Base-by-base conservation (phyloP, 306 rosid species). In the Glycine latifolia region DNA sequence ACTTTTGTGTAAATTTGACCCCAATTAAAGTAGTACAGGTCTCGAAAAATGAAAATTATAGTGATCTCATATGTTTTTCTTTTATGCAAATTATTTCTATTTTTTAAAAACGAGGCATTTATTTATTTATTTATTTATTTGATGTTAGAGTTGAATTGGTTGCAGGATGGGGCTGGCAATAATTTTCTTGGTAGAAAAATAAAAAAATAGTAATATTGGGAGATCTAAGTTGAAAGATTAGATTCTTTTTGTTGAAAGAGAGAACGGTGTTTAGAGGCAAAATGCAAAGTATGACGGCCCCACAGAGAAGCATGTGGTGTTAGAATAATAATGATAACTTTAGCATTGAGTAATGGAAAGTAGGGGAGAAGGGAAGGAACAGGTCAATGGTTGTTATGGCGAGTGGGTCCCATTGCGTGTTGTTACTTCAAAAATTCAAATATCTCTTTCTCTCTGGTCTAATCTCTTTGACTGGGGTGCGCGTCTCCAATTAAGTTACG, bases 231-330 rank as follows among this genome's bases (percentile, higher is more conserved):
- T 81, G 72, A 76, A 77, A 85, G 88, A 77, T 77, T 81, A 49
- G 85, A 85, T 85, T 78, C 85, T 16, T 76, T 66, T 48, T 14
- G 83, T 73, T 79, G 77, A 74, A 84, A 68, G 39, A 43, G 6
- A 4, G 43, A 0, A 48, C 5, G 0, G 5, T n/a, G 17, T 10
- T 11, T 5, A 0, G 69, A 2, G 3, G 77, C 8, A 77, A 74
- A 74, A 84, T 73, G 87, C 87, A 84, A 74, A 67, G 70, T 47
- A 58, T 8, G 67, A 67, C 20, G 62, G 67, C 70, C 70, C 0
- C 79, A 69, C 56, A 17, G 13, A 43, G 70, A 7, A 10, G 37
- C 43, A 65, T 10, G 84, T 13, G 69, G 62, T 61, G 69, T 67
- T 73, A 61, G 84, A 79, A 73, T 49, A 68, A 50, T 60, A 68